Percentiles rank a stretch among this genome's conserved stretches.
Conservation (phyloP, 2,329 filamentous ascomycete species). For the Aspergillus candidus region DNA sequence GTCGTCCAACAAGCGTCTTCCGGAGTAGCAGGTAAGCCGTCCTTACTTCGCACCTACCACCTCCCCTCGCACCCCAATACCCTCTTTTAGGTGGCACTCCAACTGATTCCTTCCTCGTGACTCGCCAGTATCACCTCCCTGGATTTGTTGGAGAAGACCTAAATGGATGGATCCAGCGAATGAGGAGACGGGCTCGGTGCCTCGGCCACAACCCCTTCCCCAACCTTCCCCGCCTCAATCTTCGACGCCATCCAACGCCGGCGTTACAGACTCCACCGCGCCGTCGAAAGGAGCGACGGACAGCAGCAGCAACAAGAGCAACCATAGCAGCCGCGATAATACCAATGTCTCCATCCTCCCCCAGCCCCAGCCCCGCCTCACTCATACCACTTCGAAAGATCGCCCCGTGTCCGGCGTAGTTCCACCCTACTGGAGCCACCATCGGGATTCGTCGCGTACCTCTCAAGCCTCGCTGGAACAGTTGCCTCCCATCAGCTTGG, state of each 20-base stretch:
- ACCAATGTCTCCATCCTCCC: slow-evolving; percentile 11
- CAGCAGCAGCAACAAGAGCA: slow-evolving; percentile 2
- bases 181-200: slow-evolving; percentile 32
- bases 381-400: slow-evolving; percentile 17
- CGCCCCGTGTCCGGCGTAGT: slow-evolving; percentile 28
- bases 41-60: slow-evolving; percentile 5
- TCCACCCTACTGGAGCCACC: slow-evolving; percentile 44
- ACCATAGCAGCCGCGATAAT: slow-evolving; percentile 4
- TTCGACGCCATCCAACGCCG: slow-evolving; percentile 7
- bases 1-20: not conserved
- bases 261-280: slow-evolving; percentile 5
- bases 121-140: slow-evolving; percentile 5
- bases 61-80: slow-evolving; percentile 6
- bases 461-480: slow-evolving; percentile 35
- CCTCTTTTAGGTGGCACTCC: slow-evolving; percentile 10
- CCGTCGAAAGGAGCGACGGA: too few species aligned
- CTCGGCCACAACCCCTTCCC: slow-evolving; percentile 21
- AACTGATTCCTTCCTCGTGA: slow-evolving; percentile 14
- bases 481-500: slow-evolving; percentile 51
- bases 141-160: slow-evolving; percentile 17
- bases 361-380: slow-evolving; percentile 10
- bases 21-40: slow-evolving; percentile 2
- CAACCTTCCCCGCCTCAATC: slow-evolving; percentile 15
- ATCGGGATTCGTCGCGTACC: slow-evolving; percentile 35
- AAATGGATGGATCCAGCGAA: slow-evolving; percentile 39